phyloP scores from a whole-genome alignment of 768 basidiomycete genomes.

The Podaxis sp. region DNA sequence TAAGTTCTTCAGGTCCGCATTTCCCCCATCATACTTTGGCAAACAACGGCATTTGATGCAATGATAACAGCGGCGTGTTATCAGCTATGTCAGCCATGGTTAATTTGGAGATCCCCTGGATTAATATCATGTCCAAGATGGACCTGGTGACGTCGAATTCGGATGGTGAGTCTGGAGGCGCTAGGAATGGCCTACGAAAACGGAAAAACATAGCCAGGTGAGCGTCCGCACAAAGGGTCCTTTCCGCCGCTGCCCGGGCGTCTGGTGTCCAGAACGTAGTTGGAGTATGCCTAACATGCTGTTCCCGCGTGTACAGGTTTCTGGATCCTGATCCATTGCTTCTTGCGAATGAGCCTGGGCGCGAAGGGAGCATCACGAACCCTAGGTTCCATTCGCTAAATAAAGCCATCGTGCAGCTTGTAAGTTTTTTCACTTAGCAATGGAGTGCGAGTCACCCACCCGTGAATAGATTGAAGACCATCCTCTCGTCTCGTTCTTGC shows the following conservation, averaged over 20 bases:
- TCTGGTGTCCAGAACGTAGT: background rate
- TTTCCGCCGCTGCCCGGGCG: background rate
- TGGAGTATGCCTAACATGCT: background rate
- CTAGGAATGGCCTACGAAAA: conserved; percentile 67
- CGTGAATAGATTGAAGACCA: conserved; percentile 88
- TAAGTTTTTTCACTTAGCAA: conserved; percentile 32
- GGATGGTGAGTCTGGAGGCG: conserved; percentile 55
- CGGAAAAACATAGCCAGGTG: conserved; percentile 83
- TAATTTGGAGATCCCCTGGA: conserved; percentile 93
- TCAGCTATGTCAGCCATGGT: conserved; percentile 99
- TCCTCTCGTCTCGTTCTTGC: conserved; percentile 94
- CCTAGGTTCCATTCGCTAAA: conserved; percentile 92
- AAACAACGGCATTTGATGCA: background rate
- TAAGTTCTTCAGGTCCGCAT: conserved; percentile 85
- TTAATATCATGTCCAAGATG: conserved; percentile 99
- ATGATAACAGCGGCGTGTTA: conserved; percentile 70
- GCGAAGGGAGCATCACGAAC: conserved; percentile 51
- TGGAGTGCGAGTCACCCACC: background rate
- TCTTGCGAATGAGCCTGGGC: conserved; percentile 60
- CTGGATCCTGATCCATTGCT: conserved; percentile 93
- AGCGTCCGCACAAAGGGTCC: conserved; percentile 13
- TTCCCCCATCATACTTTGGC: background rate
- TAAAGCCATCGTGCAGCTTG: conserved; percentile 91
- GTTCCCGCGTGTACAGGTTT: conserved; percentile 47
- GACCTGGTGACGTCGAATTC: conserved; percentile 76